These are phyloP conservation scores for Adansonia madagascariensis DNA, from an alignment of 441 rosid species.

Conservation along the genomic window DNA sequence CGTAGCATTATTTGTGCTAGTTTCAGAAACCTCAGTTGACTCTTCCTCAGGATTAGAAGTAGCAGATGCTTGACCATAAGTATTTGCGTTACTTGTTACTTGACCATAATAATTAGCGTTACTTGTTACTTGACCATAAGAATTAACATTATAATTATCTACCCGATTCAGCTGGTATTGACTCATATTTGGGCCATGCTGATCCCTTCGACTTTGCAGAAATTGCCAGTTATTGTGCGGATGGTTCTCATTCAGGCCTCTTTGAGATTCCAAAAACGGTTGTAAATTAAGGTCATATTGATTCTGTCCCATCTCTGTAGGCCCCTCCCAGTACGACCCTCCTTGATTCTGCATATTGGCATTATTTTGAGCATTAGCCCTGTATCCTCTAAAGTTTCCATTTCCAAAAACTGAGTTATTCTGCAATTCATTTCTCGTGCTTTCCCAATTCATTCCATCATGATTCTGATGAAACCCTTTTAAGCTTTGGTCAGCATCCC, in stretches of 20 bases:
- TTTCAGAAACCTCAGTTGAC: conserved; percentile 9
- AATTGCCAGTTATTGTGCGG: neutral
- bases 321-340: neutral
- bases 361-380: neutral
- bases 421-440: conserved; percentile 15
- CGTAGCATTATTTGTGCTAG: conserved; percentile 8
- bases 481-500: conserved; percentile 12
- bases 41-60: neutral
- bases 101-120: conserved; percentile 9
- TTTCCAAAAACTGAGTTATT: conserved; percentile 16
- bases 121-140: conserved; percentile 14
- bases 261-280: neutral
- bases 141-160: neutral
- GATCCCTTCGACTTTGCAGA: conserved; percentile 2
- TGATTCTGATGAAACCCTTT: conserved; percentile 30
- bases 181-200: neutral
- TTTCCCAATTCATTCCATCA: conserved; percentile 22
- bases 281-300: conserved; percentile 3
- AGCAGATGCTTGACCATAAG: conserved; percentile 17
- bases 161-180: conserved; percentile 3
- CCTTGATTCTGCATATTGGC: conserved; percentile 14
- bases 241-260: neutral
- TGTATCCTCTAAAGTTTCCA: conserved; percentile 17
- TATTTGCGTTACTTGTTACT: neutral
- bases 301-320: conserved; percentile 1